These are phyloP conservation scores for Fennellomyces sp. DNA, from an alignment of 371 early-diverging fungal genomes.

Conservation along the genomic window DNA sequence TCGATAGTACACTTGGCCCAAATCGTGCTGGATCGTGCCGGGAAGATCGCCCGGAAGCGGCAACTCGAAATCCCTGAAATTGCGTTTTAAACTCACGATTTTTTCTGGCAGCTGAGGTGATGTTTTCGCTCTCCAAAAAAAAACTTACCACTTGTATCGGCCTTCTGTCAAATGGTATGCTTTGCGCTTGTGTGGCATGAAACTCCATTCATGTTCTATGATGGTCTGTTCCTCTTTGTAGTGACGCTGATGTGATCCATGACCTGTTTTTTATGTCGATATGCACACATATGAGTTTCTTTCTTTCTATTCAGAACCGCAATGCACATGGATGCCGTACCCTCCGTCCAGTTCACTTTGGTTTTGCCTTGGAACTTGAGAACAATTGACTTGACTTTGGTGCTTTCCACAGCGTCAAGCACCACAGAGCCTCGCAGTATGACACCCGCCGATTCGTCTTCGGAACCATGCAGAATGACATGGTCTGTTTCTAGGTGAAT, in stretches of 20 bases:
- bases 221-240: conserved; percentile 43
- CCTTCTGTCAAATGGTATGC: conserved; percentile 41
- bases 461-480: conserved; percentile 46
- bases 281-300: background rate
- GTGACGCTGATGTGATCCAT: conserved; percentile 50
- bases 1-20: conserved; percentile 40
- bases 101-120: background rate
- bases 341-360: conserved; percentile 50
- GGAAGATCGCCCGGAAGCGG: conserved; percentile 57
- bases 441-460: conserved; percentile 50
- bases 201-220: conserved; percentile 51
- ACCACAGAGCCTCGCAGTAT: conserved; percentile 46
- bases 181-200: conserved; percentile 38
- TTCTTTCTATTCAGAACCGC: background rate
- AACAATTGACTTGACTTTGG: conserved; percentile 38
- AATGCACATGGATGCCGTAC: too few species aligned
- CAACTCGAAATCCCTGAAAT: conserved; percentile 51
- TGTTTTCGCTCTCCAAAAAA: background rate
- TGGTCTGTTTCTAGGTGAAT: conserved; percentile 43
- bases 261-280: conserved; percentile 18
- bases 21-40: conserved; percentile 39
- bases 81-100: background rate
- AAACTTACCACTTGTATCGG: conserved; percentile 44
- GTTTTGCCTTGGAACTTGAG: conserved; percentile 49
- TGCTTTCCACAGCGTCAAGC: conserved; percentile 42